Conservation (phyloP, 495 filamentous ascomycete genomes). For the Penicillium malachiteum region DNA sequence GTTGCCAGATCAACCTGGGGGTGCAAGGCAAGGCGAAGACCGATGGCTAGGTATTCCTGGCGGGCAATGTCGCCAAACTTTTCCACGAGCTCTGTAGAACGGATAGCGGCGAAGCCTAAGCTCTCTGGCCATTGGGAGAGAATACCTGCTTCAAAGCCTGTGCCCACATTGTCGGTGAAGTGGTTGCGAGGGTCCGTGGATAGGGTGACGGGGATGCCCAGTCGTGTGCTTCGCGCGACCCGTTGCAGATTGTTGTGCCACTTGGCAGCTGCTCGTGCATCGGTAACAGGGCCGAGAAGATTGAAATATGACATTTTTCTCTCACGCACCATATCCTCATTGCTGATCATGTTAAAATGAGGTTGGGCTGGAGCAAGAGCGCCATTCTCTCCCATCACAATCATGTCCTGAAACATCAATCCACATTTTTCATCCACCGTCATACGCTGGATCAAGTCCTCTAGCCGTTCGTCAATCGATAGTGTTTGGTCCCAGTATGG, state of each 20-base stretch:
- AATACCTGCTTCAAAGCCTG: not conserved
- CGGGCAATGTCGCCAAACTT: not conserved
- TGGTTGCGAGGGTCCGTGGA: not conserved
- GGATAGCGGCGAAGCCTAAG: not conserved
- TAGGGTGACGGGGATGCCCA: not conserved
- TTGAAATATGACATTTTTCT: not conserved
- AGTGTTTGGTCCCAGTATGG: not conserved
- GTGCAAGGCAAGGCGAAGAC: slow-evolving; percentile 23
- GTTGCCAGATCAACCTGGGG: slow-evolving; percentile 39
- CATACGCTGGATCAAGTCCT: not conserved
- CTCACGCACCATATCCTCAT: not conserved
- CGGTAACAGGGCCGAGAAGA: not conserved
- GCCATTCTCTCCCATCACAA: not conserved
- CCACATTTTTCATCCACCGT: not conserved
- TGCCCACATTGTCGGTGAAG: not conserved
- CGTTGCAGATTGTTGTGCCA: not conserved
- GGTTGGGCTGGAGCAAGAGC: not conserved
- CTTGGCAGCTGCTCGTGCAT: not conserved
- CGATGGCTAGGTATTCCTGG: not conserved
- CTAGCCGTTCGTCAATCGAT: not conserved
- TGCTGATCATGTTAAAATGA: not conserved
- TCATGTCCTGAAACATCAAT: not conserved
- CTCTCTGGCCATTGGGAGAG: not conserved
- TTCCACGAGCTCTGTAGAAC: not conserved
- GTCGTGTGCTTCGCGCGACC: not conserved